Evolutionary conservation across 2,329 filamentous ascomycete genomes (phyloP), one percentile per base, ranked within the genome.

Genomic region (Aspergillus japonicus): DNA sequence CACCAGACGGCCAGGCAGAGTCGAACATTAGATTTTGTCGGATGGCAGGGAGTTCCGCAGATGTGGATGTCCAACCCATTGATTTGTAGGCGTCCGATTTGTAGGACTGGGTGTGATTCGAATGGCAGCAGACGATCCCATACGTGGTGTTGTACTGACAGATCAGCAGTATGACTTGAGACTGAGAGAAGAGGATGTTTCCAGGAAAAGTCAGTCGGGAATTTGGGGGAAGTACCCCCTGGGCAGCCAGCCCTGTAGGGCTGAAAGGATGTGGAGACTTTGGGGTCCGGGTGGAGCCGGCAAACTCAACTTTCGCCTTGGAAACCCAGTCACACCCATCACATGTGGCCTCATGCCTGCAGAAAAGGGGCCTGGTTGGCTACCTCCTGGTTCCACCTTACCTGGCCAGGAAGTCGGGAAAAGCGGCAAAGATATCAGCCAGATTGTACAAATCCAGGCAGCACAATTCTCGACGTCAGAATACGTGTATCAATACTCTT

Each of bases 21-120:
- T n/a, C 6, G 14, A 16, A 19, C 39, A 44, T 44, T 19, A 19
- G 16, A 44, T 44, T 19, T 68, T 35, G 33, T 35, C 39, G 39
- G 39, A 44, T 44, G 16, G 39, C 39, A 19, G 5, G 16, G 14
- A 19, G 16, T 5, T 16, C 39, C 16, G 39, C 39, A 19, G 19
- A 44, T 69, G 23, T 5, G 14, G 26, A 49, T 21, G 4, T 10
- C 12, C 48, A 19, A 16, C 24, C 35, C 53, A 56, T 49, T n/a
- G 42, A 33, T 29, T 23, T 23, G 23, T 10, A 56, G 24, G 47
- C 19, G 48, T 56, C 26, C n/a, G 29, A 3, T 12, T 7, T 16
- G 14, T 44, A 12, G 39, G 39, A 44, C 39, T 44, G 16, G 16
- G 5, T 16, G 39, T 44, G 39, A 7, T 19, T 44, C 7, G 39